Evolutionary conservation across 768 basidiomycete genomes (phyloP), one percentile per base, ranked within the genome.

Genomic region (Cystofilobasidium macerans): DNA sequence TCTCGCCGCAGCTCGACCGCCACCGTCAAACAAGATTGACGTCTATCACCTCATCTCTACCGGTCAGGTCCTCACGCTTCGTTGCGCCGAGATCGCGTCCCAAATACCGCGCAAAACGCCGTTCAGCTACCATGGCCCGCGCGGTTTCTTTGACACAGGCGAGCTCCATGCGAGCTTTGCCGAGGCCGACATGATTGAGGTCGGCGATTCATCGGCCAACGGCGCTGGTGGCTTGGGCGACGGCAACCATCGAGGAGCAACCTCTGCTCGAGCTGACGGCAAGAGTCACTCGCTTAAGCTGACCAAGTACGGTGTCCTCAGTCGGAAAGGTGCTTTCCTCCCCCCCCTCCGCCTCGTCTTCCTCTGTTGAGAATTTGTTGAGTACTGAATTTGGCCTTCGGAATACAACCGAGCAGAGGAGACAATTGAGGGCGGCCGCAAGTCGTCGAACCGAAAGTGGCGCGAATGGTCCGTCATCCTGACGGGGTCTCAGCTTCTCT

Each of bases 31-130:
- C 71, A 89, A 87, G 77, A 81, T 94, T 40, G 94, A 98, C 73
- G 87, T 90, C 1, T 98, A 98, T 76, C 87, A 86, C 76, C 82
- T 94, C 65, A 95, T 98, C 71, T 82, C 83, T 42, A 83, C 54
- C 20, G 35, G 85, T 73, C 75, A 85, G 59, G 80, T 91, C 35
- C 81, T 78, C 61, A 84, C 84, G 30, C 80, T 91, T 54, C 85
- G 85, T 33, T 54, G 51, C 24, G 81, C 86, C 20, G 80, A 87
- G 59, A 82, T 89, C 35, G 80, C 82, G 60, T 70, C 77, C 11
- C 77, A 80, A 60, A 79, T 89, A 57, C 81, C 88, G 16, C 69
- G 77, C 4, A 78, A 81, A 53, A 85, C 82, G 62, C 89, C 87
- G 5, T 90, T 69, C 72, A 79, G 81, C 26, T 86, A 81, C 71